Evolutionary conservation across 2,329 filamentous ascomycete genomes (phyloP).

Genomic region (Microdochium nivale): DNA sequence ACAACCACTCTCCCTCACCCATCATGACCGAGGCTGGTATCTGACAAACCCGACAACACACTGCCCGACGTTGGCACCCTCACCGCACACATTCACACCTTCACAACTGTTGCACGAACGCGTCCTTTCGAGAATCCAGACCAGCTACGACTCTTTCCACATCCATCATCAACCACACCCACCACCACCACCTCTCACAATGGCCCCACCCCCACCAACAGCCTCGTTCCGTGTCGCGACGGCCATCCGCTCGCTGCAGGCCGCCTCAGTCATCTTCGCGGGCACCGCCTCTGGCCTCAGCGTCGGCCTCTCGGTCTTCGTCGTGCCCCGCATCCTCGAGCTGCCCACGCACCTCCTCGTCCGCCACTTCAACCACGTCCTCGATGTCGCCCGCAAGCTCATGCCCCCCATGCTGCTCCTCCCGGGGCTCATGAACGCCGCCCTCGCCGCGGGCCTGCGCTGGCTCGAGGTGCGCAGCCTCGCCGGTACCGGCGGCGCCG

Average conservation of each 20-base stretch:
- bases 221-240: not conserved
- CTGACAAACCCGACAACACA: too few species aligned
- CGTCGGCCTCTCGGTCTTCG: conserved; percentile 29
- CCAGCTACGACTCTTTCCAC: not conserved
- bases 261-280: conserved; percentile 40
- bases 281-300: conserved; percentile 31
- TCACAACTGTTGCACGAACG: too few species aligned
- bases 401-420: conserved; percentile 30
- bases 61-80: too few species aligned
- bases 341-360: conserved; percentile 46
- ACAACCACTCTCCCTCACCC: too few species aligned
- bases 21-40: too few species aligned
- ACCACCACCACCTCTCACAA: not conserved
- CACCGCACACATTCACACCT: too few species aligned
- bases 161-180: not conserved
- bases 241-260: conserved; percentile 35
- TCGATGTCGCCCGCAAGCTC: conserved; percentile 25
- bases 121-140: too few species aligned
- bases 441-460: conserved; percentile 29
- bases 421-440: conserved; percentile 31
- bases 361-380: conserved; percentile 42
- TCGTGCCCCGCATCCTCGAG: conserved; percentile 44
- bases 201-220: not conserved
- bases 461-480: conserved; percentile 4
- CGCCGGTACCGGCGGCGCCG: not conserved